Evolutionary conservation across 768 basidiomycete species (phyloP).

Genomic region (Amanita molliuscula): DNA sequence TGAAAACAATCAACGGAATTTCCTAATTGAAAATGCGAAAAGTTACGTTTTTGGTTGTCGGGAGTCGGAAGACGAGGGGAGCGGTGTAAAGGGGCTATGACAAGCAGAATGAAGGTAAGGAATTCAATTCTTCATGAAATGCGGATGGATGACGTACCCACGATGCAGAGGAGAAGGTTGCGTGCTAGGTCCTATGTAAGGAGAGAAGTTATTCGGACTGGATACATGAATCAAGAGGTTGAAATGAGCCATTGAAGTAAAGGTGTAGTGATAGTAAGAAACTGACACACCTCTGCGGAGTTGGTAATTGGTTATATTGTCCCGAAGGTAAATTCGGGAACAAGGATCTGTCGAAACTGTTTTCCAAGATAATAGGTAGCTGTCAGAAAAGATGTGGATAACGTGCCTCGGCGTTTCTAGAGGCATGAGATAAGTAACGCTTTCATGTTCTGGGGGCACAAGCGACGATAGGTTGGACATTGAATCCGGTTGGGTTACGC

Average conservation of each 20-base stretch:
- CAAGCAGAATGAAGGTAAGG: not conserved
- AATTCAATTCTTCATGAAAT: not conserved
- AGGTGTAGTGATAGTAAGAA: not conserved
- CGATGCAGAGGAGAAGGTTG: constrained; percentile 7
- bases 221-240: not conserved
- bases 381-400: constrained; percentile 8
- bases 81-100: not conserved
- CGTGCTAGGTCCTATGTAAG: not conserved
- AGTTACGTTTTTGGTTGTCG: not conserved
- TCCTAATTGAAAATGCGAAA: not conserved
- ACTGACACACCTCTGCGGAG: constrained; percentile 22
- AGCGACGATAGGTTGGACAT: not conserved
- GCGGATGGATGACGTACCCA: constrained; percentile 1
- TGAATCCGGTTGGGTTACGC: not conserved
- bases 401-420: constrained; percentile 4
- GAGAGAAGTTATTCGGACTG: constrained; percentile 6
- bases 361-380: not conserved
- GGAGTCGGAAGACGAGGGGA: not conserved
- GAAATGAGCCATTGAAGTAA: constrained; percentile 5
- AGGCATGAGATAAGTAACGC: constrained; percentile 4
- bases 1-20: not conserved
- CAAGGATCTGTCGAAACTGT: constrained; percentile 11
- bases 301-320: constrained; percentile 24
- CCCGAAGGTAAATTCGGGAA: constrained; percentile 15
- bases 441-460: not conserved